phyloP scores from a whole-genome alignment of 768 basidiomycete species.

The Chalciporus piperatus region DNA sequence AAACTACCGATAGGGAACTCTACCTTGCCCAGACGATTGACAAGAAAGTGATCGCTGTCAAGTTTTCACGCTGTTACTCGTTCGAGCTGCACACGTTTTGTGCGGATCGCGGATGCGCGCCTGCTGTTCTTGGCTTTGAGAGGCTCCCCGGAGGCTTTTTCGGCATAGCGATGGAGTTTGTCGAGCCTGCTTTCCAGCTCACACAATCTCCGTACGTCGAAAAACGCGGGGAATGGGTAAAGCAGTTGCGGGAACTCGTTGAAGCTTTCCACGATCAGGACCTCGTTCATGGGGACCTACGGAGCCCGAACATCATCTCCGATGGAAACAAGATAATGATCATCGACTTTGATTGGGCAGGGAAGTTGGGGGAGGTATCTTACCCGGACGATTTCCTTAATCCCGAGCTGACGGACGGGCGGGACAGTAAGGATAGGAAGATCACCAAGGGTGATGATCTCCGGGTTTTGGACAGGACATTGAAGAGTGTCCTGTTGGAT shows the following conservation, averaged over 20 bases:
- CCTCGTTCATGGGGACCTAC: neutral
- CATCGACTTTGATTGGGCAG: neutral
- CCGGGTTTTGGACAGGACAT: neutral
- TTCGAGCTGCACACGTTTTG: too few relatives aligned
- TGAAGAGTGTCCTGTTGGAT: neutral
- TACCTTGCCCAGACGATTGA: too few relatives aligned
- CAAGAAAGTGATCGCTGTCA: too few relatives aligned
- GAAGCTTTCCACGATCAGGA: neutral
- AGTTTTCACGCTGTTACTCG: too few relatives aligned
- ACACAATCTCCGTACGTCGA: neutral
- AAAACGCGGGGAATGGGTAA: too few relatives aligned
- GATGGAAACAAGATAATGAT: neutral
- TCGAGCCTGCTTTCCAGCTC: neutral
- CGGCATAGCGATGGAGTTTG: neutral
- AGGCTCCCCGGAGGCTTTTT: neutral
- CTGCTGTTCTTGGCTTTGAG: neutral
- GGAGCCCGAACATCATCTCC: neutral
- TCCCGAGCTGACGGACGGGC: neutral
- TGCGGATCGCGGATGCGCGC: too few relatives aligned
- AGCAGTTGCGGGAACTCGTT: neutral
- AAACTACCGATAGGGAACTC: too few relatives aligned
- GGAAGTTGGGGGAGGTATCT: neutral
- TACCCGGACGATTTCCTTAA: neutral
- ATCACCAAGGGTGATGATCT: neutral
- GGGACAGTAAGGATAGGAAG: neutral